Conservation (phyloP, 2,329 filamentous ascomycete genomes). For the Ophiosphaerella herpotricha region DNA sequence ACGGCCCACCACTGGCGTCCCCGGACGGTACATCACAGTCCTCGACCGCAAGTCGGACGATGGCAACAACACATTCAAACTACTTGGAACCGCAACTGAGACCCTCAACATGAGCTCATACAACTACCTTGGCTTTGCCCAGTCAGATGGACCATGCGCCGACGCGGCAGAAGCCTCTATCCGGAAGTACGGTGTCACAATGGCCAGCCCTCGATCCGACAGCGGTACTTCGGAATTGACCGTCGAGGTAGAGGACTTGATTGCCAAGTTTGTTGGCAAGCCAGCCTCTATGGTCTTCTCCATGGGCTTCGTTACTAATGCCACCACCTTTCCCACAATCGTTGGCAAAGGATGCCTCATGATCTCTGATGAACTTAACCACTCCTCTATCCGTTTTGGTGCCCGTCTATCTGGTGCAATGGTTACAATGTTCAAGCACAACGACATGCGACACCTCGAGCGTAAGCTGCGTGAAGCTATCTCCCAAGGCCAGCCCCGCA, state of each 20-base stretch:
- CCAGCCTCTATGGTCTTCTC: constrained; percentile 95
- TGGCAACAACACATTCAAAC: constrained; percentile 86
- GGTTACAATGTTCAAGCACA: constrained; percentile 97
- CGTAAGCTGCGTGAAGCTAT: constrained; percentile 86
- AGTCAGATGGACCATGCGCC: constrained; percentile 94
- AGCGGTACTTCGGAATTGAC: constrained; percentile 86
- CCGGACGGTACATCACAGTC: constrained; percentile 89
- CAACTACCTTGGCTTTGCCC: constrained; percentile 98
- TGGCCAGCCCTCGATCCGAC: constrained; percentile 81
- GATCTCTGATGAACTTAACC: constrained; percentile 96
- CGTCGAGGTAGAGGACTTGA: constrained; percentile 83
- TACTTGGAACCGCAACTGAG: constrained; percentile 88
- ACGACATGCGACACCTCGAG: constrained; percentile 89
- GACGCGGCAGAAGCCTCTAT: constrained; percentile 87
- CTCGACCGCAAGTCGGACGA: constrained; percentile 90
- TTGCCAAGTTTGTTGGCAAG: constrained; percentile 93
- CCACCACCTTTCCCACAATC: constrained; percentile 87
- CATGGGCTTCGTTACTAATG: constrained; percentile 98
- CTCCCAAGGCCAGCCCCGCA: constrained; percentile 93
- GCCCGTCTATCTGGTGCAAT: constrained; percentile 92
- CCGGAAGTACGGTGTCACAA: constrained; percentile 81
- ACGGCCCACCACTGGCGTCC: constrained; percentile 88
- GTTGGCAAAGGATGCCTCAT: constrained; percentile 92
- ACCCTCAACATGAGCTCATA: constrained; percentile 99
- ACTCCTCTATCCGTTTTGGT: constrained; percentile 95